Base-by-base conservation (phyloP, 306 rosid species). In the Casuarina glauca region DNA sequence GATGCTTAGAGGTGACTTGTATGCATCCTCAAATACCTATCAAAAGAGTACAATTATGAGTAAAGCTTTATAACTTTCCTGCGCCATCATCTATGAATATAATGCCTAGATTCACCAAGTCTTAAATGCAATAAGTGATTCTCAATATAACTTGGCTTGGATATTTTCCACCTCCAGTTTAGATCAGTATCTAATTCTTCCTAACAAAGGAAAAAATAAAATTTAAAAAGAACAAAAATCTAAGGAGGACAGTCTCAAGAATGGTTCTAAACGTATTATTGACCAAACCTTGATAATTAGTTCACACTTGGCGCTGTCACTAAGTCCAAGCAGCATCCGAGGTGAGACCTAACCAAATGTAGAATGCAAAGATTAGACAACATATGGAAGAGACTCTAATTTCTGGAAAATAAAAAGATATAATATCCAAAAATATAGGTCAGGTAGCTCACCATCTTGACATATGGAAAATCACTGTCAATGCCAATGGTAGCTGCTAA, bases 11-110 rank as follows among this genome's bases (percentile, higher is more conserved):
- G 99, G 99, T 66, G 98, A 96, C 87, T 91, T 93, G 91, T 96
- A 91, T 45, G 98, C 99, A 85, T 96, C 99, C 88, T 96, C 99
- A 85, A 96, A 96, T 78, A 93, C 91, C 99, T 96, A 74, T 78
- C 19, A 74, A 42, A 26, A 86, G 73, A 73, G 67, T 62, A 77
- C 19, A 44, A 76, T 15, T n/a, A 36, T 49, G 6, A n/a, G 36
- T 13, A 42, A 79, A 58, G 58, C 57, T 73, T 70, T 70, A 70
- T 76, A 58, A 83, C 66, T 82, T 78, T 43, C 52, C 50, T 26
- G 53, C 58, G 53, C 58, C 67, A 76, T 71, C 53, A 32, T 51
- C 12, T 72, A 72, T 74, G 70, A 46, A 68, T 13, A 70, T 50
- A 73, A 70, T 71, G 83, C 57, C 69, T 75, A 26, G 62, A 50